These are phyloP conservation scores for Acer yangbiense DNA, from an alignment of 345 rosid species.

Conservation along the genomic window DNA sequence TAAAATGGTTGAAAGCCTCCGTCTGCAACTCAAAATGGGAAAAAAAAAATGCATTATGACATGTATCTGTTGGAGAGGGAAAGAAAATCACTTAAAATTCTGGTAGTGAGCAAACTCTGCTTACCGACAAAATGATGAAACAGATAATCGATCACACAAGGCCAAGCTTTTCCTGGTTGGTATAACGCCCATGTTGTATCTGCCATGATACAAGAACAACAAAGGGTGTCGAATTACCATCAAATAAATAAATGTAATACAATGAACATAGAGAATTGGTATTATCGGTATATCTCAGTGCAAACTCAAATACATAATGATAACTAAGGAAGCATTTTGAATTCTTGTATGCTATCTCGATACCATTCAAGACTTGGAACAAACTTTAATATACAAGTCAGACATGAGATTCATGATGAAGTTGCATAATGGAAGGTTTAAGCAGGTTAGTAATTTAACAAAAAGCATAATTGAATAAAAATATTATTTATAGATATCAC, in stretches of 20 bases:
- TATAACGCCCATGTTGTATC: constrained; percentile 92
- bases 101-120: not conserved
- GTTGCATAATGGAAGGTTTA: not conserved
- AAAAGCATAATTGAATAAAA: too few species aligned
- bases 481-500: too few species aligned
- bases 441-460: too few species aligned
- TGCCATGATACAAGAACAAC: constrained; percentile 36
- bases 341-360: not conserved
- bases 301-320: too few species aligned
- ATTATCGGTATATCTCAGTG: too few species aligned
- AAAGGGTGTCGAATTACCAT: too few species aligned
- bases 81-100: not conserved
- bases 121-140: constrained; percentile 87
- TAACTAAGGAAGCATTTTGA: not conserved
- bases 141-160: constrained; percentile 68
- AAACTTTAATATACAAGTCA: not conserved
- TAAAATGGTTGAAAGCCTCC: constrained; percentile 73
- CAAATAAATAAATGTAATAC: too few species aligned
- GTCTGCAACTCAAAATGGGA: constrained; percentile 41
- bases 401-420: not conserved
- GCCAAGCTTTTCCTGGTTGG: constrained; percentile 90
- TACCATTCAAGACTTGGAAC: not conserved
- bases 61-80: not conserved
- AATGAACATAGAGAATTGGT: too few species aligned
- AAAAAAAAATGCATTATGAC: not conserved